phyloP scores from a whole-genome alignment of 2,329 filamentous ascomycete genomes.

The Calonectria pauciramosa region DNA sequence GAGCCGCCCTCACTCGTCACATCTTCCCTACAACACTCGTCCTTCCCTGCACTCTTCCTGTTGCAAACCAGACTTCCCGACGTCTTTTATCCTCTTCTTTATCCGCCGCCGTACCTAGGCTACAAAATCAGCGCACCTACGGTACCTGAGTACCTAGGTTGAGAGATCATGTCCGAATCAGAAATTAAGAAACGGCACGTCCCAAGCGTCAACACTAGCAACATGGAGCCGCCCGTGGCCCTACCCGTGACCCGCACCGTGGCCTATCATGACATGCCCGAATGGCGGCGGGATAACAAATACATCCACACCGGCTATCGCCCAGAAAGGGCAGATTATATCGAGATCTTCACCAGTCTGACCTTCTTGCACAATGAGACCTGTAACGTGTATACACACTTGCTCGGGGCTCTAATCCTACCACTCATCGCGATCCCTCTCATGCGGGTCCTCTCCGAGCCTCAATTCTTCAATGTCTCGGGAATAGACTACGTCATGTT shows the following conservation, averaged over 20 bases:
- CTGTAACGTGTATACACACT: constrained; percentile 31
- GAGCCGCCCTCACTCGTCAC: too few relatives aligned
- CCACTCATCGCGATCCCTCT: constrained; percentile 20
- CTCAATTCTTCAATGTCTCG: background rate
- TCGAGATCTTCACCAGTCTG: constrained; percentile 21
- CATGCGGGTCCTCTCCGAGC: constrained; percentile 7
- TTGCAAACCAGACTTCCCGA: background rate
- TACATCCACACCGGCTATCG: constrained; percentile 31
- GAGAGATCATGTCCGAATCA: background rate
- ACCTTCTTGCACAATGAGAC: constrained; percentile 34
- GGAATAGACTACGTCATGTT: constrained; percentile 30
- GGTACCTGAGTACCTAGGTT: background rate
- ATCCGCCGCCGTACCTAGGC: background rate
- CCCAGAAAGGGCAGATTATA: constrained; percentile 19
- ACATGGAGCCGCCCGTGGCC: background rate
- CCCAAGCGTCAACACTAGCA: background rate
- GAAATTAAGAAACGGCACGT: background rate
- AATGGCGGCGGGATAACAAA: constrained; percentile 22
- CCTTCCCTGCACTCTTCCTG: too few relatives aligned
- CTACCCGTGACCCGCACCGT: background rate
- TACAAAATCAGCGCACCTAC: background rate
- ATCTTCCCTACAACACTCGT: too few relatives aligned
- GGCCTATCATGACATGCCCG: constrained; percentile 9
- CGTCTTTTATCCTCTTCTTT: background rate
- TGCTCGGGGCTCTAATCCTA: constrained; percentile 26